Base-by-base conservation (phyloP, 2,329 filamentous ascomycete species). In the Botrytis porri region DNA sequence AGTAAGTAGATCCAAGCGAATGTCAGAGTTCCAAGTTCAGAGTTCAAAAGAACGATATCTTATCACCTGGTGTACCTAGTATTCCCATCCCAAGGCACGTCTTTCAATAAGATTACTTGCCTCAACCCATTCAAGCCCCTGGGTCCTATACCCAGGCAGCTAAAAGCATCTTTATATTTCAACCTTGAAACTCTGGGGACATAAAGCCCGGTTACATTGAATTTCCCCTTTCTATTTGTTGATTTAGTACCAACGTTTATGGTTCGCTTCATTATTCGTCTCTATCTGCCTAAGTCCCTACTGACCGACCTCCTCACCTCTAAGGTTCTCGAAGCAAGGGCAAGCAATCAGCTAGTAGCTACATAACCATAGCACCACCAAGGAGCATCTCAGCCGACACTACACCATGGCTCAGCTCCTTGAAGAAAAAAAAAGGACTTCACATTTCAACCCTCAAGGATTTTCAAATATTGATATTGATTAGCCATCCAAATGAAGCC, bases 391-490 rank as follows among this genome's bases (percentile, higher is more conserved):
- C 39, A 61, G 35, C 22, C 35, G 12, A 25, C 59, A 22, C 59
- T 39, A 62, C 14, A 25, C 60, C 25, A 41, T 29, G 25, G 60
- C 60, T 62, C 60, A 62, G 25, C 60, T 62, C 60, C 25, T 29
- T 29, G n/a, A 12, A 4, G 2, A 8, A 29, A 62, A 25, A 29
- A 8, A 29, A 62, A 25, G 20, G 37, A 29, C 60, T 62, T 62
- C 22, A n/a, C 16, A 29, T 51, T 18, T 37, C 20, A 54, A 35
- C 35, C 22, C 64, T 41, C 64, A 14, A 67, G 64, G 64, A 29
- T 67, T 20, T n/a, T 39, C 64, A 29, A 39, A 29, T 54, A 39
- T 54, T 67, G 45, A 39, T 67, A 54, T 54, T 39, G 64, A 66
- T 54, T 66, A 45, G 45, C 32, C 22, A 54, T 29, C 32, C 43